Evolutionary conservation across 805 yeast species (phyloP), one percentile per base, ranked within the genome.

Genomic region (Wickerhamiella musiphila): DNA sequence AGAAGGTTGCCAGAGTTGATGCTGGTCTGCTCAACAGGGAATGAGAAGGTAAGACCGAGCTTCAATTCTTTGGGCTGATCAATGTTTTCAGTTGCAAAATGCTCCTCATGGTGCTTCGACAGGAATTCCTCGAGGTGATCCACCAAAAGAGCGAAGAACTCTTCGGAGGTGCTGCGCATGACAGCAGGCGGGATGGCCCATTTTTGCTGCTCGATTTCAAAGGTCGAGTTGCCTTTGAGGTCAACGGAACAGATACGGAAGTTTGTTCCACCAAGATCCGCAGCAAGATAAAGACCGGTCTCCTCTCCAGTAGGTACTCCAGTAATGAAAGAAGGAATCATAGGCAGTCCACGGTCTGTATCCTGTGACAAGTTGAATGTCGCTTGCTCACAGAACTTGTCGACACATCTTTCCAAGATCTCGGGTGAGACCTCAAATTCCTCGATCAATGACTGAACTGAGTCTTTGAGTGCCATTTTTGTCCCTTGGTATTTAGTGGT

Each of bases 251-350:
- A 83, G 17, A 90, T 94, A 47, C 98, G 66, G 58, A 86, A 82
- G 54, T 90, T 84, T 36, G 96, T 84, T 31, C 96, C 96, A 40
- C 98, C 98, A 33, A 86, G 63, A 51, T 86, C 96, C 4, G 90
- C 93, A 34, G 96, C 96, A 38, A 86, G 59, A 40, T 66, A 70
- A 24, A 78, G 61, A 28, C 96, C 96, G 34, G 61, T 63, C 52
- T 86, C 98, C 29, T 67, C 63, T 27, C 98, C 98, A 26, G 65
- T 67, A 15, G 98, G 98, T 35, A 81, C 66, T 8, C 68, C 64
- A 6, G 94, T 79, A 21, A 86, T 93, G 50, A 56, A 86, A 1
- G 94, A 70, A 23, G 96, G 96, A 45, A 90, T 81, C 98, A 86
- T 90, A 25, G 61, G 52, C 47, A 58, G 38, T 5, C 56, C 55